Percentiles rank a stretch among this genome's conserved stretches.
Evolutionary conservation across 257 asterid species (phyloP).

Genomic region (Penstemon newberryi): DNA sequence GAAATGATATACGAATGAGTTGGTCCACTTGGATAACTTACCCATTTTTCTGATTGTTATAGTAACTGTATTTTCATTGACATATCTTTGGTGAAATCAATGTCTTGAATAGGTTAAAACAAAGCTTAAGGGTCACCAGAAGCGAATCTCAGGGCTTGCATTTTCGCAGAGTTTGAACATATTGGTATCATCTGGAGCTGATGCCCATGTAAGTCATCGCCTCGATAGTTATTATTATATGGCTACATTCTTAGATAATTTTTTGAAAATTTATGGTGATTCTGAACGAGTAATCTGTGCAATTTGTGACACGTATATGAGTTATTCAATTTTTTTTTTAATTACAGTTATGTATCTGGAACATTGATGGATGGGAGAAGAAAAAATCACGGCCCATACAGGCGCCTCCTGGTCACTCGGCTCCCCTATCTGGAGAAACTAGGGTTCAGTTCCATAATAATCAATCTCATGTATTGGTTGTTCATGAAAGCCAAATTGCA

Average conservation of each 20-base stretch:
- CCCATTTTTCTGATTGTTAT: no score
- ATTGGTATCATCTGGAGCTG: conserved; percentile 95
- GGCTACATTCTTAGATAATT: not conserved
- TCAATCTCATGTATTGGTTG: conserved; percentile 78
- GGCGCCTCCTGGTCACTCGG: conserved; percentile 64
- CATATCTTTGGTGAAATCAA: not conserved
- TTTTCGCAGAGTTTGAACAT: conserved; percentile 82
- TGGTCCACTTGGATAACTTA: not conserved
- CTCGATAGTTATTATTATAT: conserved; percentile 4
- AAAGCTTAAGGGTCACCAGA: conserved; percentile 95
- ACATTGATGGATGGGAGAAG: conserved; percentile 92
- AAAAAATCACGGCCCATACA: conserved; percentile 74
- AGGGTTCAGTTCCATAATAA: conserved; percentile 84
- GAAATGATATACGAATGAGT: not conserved
- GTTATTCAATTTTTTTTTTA: conserved; percentile 17
- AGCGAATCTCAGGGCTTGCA: conserved; percentile 91
- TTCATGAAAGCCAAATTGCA: conserved; percentile 85
- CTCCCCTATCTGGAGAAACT: conserved; percentile 78
- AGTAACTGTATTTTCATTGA: no score
- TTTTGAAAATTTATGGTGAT: not conserved
- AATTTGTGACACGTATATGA: not conserved
- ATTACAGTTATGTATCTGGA: conserved; percentile 75
- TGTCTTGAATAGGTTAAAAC: conserved; percentile 60
- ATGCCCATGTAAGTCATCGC: conserved; percentile 70
- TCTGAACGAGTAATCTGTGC: conserved; percentile 2